Base-by-base conservation (phyloP, 1,284 basidiomycete genomes). In the Chondrostereum purpureum region DNA sequence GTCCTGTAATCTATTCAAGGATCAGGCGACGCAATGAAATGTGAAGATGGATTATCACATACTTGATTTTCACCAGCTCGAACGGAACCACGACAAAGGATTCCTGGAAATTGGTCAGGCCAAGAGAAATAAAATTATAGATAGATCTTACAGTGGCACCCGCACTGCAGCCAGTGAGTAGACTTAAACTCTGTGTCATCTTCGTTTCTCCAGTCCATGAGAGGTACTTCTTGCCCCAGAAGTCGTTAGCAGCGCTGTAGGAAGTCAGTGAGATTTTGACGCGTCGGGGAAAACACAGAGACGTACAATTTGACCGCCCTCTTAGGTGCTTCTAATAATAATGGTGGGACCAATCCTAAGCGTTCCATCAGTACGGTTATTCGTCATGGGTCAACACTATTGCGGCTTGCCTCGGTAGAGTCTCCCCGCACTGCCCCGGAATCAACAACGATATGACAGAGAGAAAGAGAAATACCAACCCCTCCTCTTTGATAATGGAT, bases 251-350 rank as follows among this genome's bases (percentile, higher is more conserved):
- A 6, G 88, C 88, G 53, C 87, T 88, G 54, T n/a, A n/a, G n/a
- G 24, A 31, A 27, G 21, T 39, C 22, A 47, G 22, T 49, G 46
- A 14, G 44, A 41, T 19, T 12, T 42, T n/a, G 14, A 42, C n/a
- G 42, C 33, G 14, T 6, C 23, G 27, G 18, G 42, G 4, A 39
- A 42, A 22, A 21, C 3, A 10, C 21, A 24, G 18, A 39, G 20
- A 67, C 80, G 48, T 51, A 88, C 89, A 93, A 99, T 77, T 99
- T 99, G 50, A 94, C 88, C 14, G 95, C 95, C 68, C 95, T 83
- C 71, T 99, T 99, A 3, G 95, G 96, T 17, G 96, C 96, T 67
- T 99, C 95, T 45, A 99, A 72, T 61, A 98, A 79, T 19, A 99
- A 68, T 16, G 96, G 96, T 5, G 96, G 92, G 16, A 93, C 82